phyloP scores from a whole-genome alignment of 2,329 filamentous ascomycete genomes.

The Neospermospora avenae region DNA sequence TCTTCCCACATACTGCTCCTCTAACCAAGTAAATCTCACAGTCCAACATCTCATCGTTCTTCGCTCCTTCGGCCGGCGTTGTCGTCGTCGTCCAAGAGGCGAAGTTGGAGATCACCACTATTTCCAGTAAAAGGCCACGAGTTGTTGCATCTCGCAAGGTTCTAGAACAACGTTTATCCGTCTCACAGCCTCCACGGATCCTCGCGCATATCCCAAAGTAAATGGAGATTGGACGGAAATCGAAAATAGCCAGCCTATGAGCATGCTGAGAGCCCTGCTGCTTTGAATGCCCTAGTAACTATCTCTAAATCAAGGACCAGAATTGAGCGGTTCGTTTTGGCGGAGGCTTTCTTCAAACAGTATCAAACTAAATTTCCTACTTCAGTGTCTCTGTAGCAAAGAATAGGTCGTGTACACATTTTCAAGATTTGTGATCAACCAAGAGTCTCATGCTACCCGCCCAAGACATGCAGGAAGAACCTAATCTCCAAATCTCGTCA shows the following conservation, averaged over 20 bases:
- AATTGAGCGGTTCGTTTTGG: background rate
- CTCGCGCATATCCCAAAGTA: background rate
- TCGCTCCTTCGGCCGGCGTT: no score
- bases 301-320: background rate
- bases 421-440: background rate
- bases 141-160: background rate
- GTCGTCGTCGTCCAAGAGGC: conserved; percentile 2
- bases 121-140: background rate
- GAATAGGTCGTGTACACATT: background rate
- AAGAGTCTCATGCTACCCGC: background rate
- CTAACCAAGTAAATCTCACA: background rate
- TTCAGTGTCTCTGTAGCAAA: no score
- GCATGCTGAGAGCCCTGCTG: background rate
- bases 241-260: conserved; percentile 6
- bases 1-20: background rate
- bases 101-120: background rate
- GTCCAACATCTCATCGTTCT: background rate
- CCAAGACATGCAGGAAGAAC: background rate
- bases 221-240: background rate
- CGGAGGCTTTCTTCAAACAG: no score
- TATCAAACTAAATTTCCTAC: no score
- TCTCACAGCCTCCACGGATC: conserved; percentile 4
- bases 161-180: background rate
- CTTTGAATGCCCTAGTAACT: background rate
- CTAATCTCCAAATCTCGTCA: conserved; percentile 11